Base-by-base conservation (phyloP, 1,284 basidiomycete genomes). In the Tylopilus orsonianus region DNA sequence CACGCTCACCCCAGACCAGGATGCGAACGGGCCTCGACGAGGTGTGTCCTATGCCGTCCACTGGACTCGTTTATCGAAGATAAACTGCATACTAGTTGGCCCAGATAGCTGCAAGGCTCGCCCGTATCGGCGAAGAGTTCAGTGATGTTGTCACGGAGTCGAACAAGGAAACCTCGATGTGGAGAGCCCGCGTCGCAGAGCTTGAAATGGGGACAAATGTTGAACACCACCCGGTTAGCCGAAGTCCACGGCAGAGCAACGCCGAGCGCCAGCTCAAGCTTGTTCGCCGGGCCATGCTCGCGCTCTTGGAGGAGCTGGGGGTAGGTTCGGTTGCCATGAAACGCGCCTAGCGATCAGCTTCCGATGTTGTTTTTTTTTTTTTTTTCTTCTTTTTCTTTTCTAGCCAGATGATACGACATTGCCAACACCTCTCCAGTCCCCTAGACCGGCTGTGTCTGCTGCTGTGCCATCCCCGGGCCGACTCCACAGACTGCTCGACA, bases 281-380 rank as follows among this genome's bases (percentile, higher is more conserved):
- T 43, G 58, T 71, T 27, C 60, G 67, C 22, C 69, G 65, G 48
- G 67, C 75, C 9, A 62, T 77, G 44, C 56, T 62, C 22, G 65
- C 71, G 46, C 57, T 79, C 22, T 48, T 78, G 19, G 62, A 71
- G 37, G 73, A 75, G 51, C 62, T 68, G 34, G 57, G 56, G 58
- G 75, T 75, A 56, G 57, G 53, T 51, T 47, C 30, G 29, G 38
- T 33, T 24, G 13, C 16, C 12, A n/a, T 5, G 19, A 45, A 34
- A 14, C 16, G 18, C 19, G 4, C 12, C 37, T 10, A 18, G 12
- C 1, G 2, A 27, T n/a, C 3, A 20, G 34, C 20, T 44, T 45
- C 37, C 49, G 44, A 64, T 39, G 14, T 10, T n/a, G n/a, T n/a
- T n/a, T n/a, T n/a, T n/a, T n/a, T n/a, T n/a, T n/a, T n/a, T n/a